Base-by-base conservation (phyloP, 1,139 yeast species). In the Yamadazyma diddensiae region DNA sequence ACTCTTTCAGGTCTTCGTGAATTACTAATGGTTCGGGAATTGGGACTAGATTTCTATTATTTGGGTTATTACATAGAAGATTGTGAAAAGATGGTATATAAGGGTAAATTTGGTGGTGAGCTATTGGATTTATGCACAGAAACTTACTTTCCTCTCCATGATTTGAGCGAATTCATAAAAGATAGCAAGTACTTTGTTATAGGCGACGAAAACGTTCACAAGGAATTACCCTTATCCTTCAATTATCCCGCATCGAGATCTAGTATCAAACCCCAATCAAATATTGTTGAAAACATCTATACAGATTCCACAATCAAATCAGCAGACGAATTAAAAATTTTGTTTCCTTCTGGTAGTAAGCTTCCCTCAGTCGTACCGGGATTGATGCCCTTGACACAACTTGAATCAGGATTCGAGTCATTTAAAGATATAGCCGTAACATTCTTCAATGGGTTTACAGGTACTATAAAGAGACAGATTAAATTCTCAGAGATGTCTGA, bases 61-160 rank as follows among this genome's bases (percentile, higher is more conserved):
- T 55, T 87, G 59, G 97, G 94, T 0, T 85, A 77, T 46, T 88
- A 81, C 50, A 78, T 87, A 29, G 79, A 79, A 5, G 87, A 81
- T 46, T 85, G 96, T 53, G 66, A 63, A 2, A 90, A 90, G 52
- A 87, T 90, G 96, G 66, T 63, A 26, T 90, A 90, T 53, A 90
- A 90, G 57, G 79, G 73, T 24, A 73, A 78, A 38, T 87, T 82
- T 54, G 90, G 90, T 0, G 92, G 90, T 3, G 83, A 82, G 40
- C 45, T 83, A 2, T 55, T 81, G 27, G 88, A 83, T 48, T 51
- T 77, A 10, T 59, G 66, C 38, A 70, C 63, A 31, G 66, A 68
- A 33, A 51, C 57, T 7, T 80, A 65, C 50, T 57, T 67, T 21
- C 68, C 75, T 1, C 41, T 81, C 12, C 54, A 60, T 0, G 49